phyloP scores from a whole-genome alignment of 1,139 yeast species.

The Blastobotrys proliferans region DNA sequence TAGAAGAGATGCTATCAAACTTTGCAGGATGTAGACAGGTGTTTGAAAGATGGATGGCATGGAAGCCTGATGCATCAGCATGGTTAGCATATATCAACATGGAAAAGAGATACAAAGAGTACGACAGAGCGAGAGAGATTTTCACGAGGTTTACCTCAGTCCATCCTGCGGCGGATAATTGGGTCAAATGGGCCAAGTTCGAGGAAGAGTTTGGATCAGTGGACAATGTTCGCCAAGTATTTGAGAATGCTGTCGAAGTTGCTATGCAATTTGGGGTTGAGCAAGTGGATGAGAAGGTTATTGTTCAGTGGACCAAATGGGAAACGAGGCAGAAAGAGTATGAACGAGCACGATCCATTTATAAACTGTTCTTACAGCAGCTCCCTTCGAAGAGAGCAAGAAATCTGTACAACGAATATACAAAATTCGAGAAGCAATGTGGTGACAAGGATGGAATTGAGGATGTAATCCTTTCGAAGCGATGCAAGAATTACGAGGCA shows the following conservation, averaged over 20 bases:
- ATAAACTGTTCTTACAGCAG: constrained; percentile 47
- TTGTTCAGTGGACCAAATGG: constrained; percentile 66
- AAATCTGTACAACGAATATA: constrained; percentile 44
- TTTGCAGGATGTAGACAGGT: constrained; percentile 57
- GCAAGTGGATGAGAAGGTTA: constrained; percentile 39
- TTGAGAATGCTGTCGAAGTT: constrained; percentile 52
- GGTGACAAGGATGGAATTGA: constrained; percentile 57
- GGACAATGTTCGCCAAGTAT: constrained; percentile 55
- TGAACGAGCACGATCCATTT: constrained; percentile 67
- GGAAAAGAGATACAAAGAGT: constrained; percentile 64
- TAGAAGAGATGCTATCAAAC: constrained; percentile 77
- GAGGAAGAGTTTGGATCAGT: constrained; percentile 53
- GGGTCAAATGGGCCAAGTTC: constrained; percentile 62
- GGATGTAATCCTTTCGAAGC: constrained; percentile 47
- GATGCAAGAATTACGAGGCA: constrained; percentile 54
- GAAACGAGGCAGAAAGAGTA: constrained; percentile 59
- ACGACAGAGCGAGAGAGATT: constrained; percentile 51
- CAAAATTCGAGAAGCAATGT: constrained; percentile 61
- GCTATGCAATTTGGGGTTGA: constrained; percentile 22
- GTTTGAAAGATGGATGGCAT: constrained; percentile 75
- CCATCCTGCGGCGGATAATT: constrained; percentile 53
- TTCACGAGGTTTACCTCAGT: constrained; percentile 54
- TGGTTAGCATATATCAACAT: constrained; percentile 76
- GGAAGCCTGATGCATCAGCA: constrained; percentile 54
- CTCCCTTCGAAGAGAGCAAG: constrained; percentile 44